Conservation (phyloP, 176 grass and related monocot species). For the Oryza meyeriana region DNA sequence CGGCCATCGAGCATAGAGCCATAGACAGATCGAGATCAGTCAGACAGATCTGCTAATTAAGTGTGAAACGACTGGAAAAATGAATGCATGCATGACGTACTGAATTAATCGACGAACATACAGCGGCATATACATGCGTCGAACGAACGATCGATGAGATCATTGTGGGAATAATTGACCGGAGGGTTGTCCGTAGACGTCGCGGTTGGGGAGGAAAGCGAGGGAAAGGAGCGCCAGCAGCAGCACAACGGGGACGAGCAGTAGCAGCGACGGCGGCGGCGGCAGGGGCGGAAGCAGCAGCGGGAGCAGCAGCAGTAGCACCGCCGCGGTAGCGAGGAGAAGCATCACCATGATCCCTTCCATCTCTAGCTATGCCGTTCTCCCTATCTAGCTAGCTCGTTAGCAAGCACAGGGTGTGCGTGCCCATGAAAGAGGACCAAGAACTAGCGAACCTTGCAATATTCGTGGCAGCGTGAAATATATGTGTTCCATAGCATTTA, state of each 20-base stretch:
- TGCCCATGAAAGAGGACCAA: neutral
- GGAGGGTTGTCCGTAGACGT: neutral
- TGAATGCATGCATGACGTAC: neutral
- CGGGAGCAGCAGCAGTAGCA: slow-evolving; percentile 31
- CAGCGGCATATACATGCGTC: neutral
- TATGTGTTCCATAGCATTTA: neutral
- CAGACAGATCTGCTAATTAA: neutral
- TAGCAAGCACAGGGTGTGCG: neutral
- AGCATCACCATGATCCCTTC: neutral
- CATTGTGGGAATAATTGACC: neutral
- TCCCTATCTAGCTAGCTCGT: neutral
- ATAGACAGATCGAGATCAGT: neutral
- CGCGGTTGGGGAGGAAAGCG: slow-evolving; percentile 29
- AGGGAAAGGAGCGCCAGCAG: slow-evolving; percentile 35
- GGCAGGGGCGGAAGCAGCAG: slow-evolving; percentile 35
- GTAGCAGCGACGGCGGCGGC: slow-evolving; percentile 31
- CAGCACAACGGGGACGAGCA: slow-evolving; percentile 27
- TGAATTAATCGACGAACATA: neutral
- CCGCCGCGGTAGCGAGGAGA: slow-evolving; percentile 18
- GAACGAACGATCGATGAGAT: neutral
- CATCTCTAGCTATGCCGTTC: neutral
- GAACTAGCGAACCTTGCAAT: neutral
- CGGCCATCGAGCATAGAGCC: no score
- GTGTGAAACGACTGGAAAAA: neutral
- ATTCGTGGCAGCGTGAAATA: neutral